phyloP scores from a whole-genome alignment of 73 alveolate genomes.

The Effrenium voratum region DNA sequence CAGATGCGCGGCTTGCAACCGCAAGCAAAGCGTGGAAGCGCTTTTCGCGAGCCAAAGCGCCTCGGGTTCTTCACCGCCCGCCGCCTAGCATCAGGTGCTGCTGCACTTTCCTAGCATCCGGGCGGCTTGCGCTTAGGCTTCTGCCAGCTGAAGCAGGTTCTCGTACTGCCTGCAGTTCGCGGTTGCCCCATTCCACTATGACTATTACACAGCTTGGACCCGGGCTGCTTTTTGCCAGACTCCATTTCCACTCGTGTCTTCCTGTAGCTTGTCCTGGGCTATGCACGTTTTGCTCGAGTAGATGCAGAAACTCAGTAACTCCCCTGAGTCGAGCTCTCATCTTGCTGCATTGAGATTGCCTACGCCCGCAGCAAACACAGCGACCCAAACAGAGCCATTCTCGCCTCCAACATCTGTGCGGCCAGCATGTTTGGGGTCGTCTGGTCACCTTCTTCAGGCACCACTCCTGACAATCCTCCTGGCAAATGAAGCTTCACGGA shows the following conservation, averaged over 20 bases:
- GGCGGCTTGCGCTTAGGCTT: not conserved
- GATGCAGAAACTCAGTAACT: not conserved
- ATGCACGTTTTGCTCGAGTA: not conserved
- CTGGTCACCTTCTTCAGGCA: not conserved
- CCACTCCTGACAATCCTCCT: too few species aligned
- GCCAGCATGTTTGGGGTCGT: not conserved
- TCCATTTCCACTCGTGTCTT: slow-evolving; percentile 68
- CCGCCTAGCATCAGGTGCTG: too few species aligned
- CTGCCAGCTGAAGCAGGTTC: slow-evolving; percentile 1
- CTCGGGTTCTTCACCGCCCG: too few species aligned
- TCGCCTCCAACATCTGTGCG: slow-evolving; percentile 7
- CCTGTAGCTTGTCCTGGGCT: slow-evolving; percentile 45
- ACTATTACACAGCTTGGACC: not conserved
- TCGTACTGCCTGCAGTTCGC: not conserved
- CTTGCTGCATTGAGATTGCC: slow-evolving; percentile 84
- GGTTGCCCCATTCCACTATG: not conserved
- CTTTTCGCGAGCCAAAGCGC: too few species aligned
- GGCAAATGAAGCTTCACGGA: too few species aligned
- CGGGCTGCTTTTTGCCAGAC: not conserved
- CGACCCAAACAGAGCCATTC: not conserved
- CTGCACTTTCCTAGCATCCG: too few species aligned
- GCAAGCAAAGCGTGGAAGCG: too few species aligned
- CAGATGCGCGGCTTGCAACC: too few species aligned
- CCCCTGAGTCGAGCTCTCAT: not conserved
- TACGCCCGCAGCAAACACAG: not conserved